Evolutionary conservation across 2,329 filamentous ascomycete genomes (phyloP).

Genomic region (Hirsutella rhossiliensis): DNA sequence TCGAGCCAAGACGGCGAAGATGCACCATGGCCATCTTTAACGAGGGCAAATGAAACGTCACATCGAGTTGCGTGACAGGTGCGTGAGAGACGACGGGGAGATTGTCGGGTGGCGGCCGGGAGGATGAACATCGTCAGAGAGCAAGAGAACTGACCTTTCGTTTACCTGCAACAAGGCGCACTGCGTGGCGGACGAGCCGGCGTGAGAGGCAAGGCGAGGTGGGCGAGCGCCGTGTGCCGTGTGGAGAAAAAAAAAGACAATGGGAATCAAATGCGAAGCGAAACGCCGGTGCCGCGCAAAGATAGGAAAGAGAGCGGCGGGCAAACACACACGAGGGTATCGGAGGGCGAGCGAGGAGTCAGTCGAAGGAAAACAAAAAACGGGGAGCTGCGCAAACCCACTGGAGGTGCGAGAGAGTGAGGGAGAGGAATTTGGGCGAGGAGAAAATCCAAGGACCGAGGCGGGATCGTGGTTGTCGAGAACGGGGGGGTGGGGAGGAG

Average conservation of each 20-base stretch:
- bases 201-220: not conserved
- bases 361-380: not conserved
- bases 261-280: not conserved
- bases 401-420: constrained; percentile 1
- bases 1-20: not conserved
- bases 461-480: constrained; percentile 4
- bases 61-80: not conserved
- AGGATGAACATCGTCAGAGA: not conserved
- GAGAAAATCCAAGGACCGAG: constrained; percentile 3
- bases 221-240: not conserved
- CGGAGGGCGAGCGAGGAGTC: not conserved
- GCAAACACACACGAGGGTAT: constrained; percentile 7
- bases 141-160: not conserved
- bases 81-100: not conserved
- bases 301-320: constrained; percentile 3
- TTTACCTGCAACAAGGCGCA: not conserved
- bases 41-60: not conserved
- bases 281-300: constrained; percentile 6
- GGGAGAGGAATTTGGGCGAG: constrained; percentile 2
- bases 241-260: not conserved
- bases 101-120: too few species aligned
- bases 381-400: constrained; percentile 1
- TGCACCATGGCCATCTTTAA: not conserved
- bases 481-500: constrained; percentile 5
- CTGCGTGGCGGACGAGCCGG: not conserved